Conservation (phyloP, 2,329 filamentous ascomycete species). For the Didymella segeticola region DNA sequence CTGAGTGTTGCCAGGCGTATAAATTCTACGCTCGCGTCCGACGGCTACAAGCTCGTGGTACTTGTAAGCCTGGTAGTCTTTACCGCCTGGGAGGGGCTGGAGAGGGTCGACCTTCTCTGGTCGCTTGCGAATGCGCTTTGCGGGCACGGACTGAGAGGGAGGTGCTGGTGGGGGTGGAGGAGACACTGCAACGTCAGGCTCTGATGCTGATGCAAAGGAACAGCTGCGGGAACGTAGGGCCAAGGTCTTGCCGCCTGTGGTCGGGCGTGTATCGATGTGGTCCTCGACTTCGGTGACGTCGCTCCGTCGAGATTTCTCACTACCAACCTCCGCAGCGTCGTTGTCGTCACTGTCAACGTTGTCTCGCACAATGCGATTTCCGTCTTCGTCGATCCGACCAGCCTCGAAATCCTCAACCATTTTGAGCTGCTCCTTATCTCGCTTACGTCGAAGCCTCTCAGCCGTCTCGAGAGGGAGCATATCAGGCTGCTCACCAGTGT, state of each 20-base stretch:
- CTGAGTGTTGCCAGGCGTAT: slow-evolving; percentile 15
- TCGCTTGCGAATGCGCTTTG: neutral
- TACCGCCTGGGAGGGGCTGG: slow-evolving; percentile 1
- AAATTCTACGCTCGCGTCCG: slow-evolving; percentile 24
- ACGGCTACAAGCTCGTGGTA: slow-evolving; percentile 27
- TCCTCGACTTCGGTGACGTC: neutral
- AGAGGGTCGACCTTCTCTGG: neutral
- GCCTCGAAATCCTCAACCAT: slow-evolving; percentile 23
- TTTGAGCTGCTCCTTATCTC: slow-evolving; percentile 20
- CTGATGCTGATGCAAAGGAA: neutral
- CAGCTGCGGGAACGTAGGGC: neutral
- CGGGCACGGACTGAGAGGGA: neutral
- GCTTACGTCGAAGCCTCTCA: slow-evolving; percentile 17
- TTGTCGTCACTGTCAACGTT: neutral
- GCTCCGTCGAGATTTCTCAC: neutral
- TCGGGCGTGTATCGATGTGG: neutral
- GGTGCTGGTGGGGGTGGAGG: neutral
- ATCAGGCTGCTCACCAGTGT: slow-evolving; percentile 9
- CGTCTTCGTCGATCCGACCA: slow-evolving; percentile 30
- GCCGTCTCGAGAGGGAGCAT: slow-evolving; percentile 14
- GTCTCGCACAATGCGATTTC: slow-evolving; percentile 2
- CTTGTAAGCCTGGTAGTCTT: slow-evolving; percentile 17
- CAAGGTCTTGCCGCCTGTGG: neutral
- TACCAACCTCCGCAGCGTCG: neutral
- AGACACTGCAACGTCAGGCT: neutral